These are phyloP conservation scores for Fusarium miscanthi DNA, from an alignment of 2,329 filamentous ascomycete genomes.

Conservation along the genomic window DNA sequence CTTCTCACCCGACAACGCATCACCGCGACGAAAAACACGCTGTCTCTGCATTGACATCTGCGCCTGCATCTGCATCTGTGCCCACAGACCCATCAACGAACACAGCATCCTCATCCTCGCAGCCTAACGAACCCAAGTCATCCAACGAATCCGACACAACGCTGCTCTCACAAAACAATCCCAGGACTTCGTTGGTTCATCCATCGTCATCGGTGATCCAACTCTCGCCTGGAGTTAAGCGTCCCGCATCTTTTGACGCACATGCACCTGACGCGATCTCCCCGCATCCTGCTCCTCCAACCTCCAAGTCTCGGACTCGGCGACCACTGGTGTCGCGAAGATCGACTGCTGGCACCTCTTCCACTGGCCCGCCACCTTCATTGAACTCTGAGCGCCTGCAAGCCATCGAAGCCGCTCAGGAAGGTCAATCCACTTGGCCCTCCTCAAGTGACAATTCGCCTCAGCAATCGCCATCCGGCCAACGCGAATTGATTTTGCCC, in stretches of 20 bases:
- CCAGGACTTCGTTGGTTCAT: slow-evolving; percentile 51
- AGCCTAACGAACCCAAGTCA: slow-evolving; percentile 21
- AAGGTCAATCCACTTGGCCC: slow-evolving; percentile 33
- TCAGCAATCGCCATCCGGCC: slow-evolving; percentile 49
- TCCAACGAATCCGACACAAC: slow-evolving; percentile 28
- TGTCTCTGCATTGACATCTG: slow-evolving; percentile 26
- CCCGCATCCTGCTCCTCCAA: slow-evolving; percentile 41
- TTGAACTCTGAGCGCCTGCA: slow-evolving; percentile 50
- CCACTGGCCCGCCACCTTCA: slow-evolving; percentile 47
- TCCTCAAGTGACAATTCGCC: slow-evolving; percentile 37
- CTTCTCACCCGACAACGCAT: slow-evolving; percentile 45
- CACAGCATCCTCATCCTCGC: slow-evolving; percentile 17
- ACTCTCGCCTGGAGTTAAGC: slow-evolving; percentile 38
- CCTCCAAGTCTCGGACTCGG: slow-evolving; percentile 50
- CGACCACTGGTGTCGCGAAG: slow-evolving; percentile 54
- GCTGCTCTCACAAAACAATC: slow-evolving; percentile 46
- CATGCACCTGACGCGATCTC: slow-evolving; percentile 43
- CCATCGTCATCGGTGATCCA: slow-evolving; percentile 42
- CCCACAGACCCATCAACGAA: slow-evolving; percentile 24
- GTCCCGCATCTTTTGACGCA: slow-evolving; percentile 43
- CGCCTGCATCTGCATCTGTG: neutral
- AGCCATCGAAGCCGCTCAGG: slow-evolving; percentile 45
- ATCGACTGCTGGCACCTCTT: slow-evolving; percentile 50
- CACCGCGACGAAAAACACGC: slow-evolving; percentile 45
- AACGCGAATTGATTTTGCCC: slow-evolving; percentile 60